These are phyloP conservation scores for Moesziomyces parantarcticus DNA, from an alignment of 1,284 basidiomycete species.

Conservation along the genomic window DNA sequence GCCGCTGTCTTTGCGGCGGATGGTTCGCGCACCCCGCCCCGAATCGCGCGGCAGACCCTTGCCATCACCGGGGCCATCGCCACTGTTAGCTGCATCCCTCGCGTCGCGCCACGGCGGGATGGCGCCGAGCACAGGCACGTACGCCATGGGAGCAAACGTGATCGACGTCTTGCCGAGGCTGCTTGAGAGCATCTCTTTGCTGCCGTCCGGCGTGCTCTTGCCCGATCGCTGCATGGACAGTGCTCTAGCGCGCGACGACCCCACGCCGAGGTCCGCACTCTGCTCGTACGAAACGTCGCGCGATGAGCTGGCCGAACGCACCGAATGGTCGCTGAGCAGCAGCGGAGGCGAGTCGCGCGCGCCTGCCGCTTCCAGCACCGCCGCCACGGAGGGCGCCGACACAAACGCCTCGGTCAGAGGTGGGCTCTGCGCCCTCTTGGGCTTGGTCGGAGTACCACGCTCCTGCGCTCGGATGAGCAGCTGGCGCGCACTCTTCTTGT, in stretches of 20 bases:
- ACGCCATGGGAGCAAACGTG: slow-evolving; percentile 37
- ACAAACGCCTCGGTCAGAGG: slow-evolving; percentile 38
- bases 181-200: slow-evolving; percentile 27
- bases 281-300: slow-evolving; percentile 31
- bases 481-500: slow-evolving; percentile 55
- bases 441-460: slow-evolving; percentile 57
- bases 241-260: slow-evolving; percentile 11
- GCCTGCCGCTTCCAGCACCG: slow-evolving; percentile 31
- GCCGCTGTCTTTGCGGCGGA: slow-evolving; percentile 55
- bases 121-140: slow-evolving; percentile 45
- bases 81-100: too few relatives aligned
- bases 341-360: slow-evolving; percentile 34
- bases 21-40: slow-evolving; percentile 1
- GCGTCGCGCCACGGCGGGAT: slow-evolving; percentile 19
- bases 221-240: slow-evolving; percentile 21
- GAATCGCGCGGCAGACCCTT: too few relatives aligned
- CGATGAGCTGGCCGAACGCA: slow-evolving; percentile 19
- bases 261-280: slow-evolving; percentile 12
- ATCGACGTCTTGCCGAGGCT: slow-evolving; percentile 34
- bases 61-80: too few relatives aligned
- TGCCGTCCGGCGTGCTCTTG: slow-evolving; percentile 23
- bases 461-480: slow-evolving; percentile 58
- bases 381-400: slow-evolving; percentile 32
- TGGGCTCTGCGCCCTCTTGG: slow-evolving; percentile 52
- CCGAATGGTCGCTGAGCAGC: slow-evolving; percentile 32